Evolutionary conservation across 2,329 filamentous ascomycete genomes (phyloP), one percentile per base, ranked within the genome.

Genomic region (Diaporthe sp.): DNA sequence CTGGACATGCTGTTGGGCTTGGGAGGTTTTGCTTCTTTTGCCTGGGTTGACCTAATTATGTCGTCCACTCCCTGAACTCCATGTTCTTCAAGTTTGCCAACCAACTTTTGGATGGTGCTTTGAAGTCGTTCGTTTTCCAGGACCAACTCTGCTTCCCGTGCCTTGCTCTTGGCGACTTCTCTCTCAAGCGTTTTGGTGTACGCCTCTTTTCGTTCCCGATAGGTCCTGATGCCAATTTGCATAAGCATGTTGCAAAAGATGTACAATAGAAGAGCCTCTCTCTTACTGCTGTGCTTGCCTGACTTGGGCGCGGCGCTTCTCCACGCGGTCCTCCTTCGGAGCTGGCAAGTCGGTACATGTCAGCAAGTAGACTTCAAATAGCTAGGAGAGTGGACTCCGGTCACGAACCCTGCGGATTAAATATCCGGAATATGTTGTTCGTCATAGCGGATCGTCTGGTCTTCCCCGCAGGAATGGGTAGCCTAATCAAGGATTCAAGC

Each of bases 351-450:
- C n/a, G 46, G 34, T 37, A 76, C 57, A 37, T 73, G 72, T 69
- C 31, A 15, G 69, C 51, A 15, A n/a, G 7, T 12, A 25, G 3
- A 1, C 5, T 12, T 4, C 0, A 28, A 19, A 19, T 9, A 19
- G 22, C 31, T 3, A 39, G 2, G 22, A 12, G 15, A 0, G 13
- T 1, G 42, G 3, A 19, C 7, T 31, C 28, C 0, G 22, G 34
- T 9, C 15, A 78, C 76, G 12, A 44, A 82, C 82, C 82, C 22
- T 72, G 75, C 9, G 82, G 82, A 10, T 82, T 83, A n/a, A 83
- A 83, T 4, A 83, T 82, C 28, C 81, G 81, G 39, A 83, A 83
- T 39, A 83, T 82, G 55, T 73, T 74, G 6, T 68, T 42, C 77
- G 77, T 78, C 65, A 46, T 53, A 19, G n/a, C n/a, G 53, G 42